Percentiles rank a stretch among this genome's conserved stretches.
Conservation (phyloP, 192 early-diverging fungal genomes). For the Rhizophagus prolifer region DNA sequence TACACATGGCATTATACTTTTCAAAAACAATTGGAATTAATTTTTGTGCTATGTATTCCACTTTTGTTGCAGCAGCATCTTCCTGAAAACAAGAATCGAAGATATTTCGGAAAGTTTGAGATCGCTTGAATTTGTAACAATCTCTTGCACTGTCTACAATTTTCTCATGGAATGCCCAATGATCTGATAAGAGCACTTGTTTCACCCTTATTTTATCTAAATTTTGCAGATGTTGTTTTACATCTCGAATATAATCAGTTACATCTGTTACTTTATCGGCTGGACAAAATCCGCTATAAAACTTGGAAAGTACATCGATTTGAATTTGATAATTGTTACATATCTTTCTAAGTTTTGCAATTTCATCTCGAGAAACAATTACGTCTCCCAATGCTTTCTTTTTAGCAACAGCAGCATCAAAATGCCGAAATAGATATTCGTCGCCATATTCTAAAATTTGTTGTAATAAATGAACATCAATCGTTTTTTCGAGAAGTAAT, state of each 20-base stretch:
- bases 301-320: not conserved
- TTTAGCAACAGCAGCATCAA: not conserved
- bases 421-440: not conserved
- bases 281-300: not conserved
- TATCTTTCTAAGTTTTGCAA: not conserved
- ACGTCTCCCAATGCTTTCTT: not conserved
- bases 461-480: not conserved
- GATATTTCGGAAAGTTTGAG: conserved; percentile 9
- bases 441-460: not conserved
- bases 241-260: not conserved
- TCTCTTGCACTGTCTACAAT: not conserved
- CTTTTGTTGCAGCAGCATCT: not conserved
- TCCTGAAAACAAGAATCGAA: not conserved
- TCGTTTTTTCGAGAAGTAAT: not conserved
- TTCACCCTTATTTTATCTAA: not conserved
- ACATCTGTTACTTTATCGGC: not conserved
- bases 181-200: not conserved
- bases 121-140: not conserved
- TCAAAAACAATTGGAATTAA: not conserved
- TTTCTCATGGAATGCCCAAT: not conserved
- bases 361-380: not conserved
- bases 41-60: not conserved
- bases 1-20: not conserved
- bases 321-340: not conserved
- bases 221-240: not conserved